Evolutionary conservation across 176 grass and related monocot genomes (phyloP), one percentile per base, ranked within the genome.

Genomic region (Poa pratensis): DNA sequence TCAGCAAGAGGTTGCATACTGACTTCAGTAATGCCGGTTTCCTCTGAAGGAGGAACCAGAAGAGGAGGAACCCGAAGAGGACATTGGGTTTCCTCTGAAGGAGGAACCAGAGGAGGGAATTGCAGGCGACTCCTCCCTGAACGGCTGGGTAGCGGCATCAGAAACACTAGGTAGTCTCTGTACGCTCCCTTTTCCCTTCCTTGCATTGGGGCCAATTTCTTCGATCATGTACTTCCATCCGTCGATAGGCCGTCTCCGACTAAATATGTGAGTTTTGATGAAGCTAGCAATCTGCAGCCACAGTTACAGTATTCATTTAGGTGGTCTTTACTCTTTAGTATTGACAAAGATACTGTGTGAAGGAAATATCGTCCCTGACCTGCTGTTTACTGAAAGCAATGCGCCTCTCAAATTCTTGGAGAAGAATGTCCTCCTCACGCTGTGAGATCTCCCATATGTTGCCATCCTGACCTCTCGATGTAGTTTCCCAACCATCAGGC

Each of bases 141-240:
- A 94, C 7, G 91, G 91, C 48, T 93, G 88, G 8, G 78, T 95
- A 18, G 91, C 78, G 15, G 96, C 83, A 78, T 95, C 93, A 23
- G 83, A 69, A 28, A 95, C 79, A 35, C 91, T 90, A 0, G 93
- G 93, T 66, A 98, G 60, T 63, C 93, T 89, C 39, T 91, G 84
- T 39, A 92, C 91, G n/a, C 89, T 93, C 60, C 95, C 95, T 68
- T 98, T 98, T 35, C 84, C 87, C 86, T 88, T 95, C 76, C 93
- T 90, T 71, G 96, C 91, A 20, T 95, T 95, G 28, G 93, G 96
- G 3, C 96, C 96, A 27, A 98, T 98, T 81, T 95, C 88, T 82
- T 95, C 91, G 10, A 95, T 95, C 91, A 98, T 92, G 89, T 92
- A 98, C 71, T 95, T 98, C 96, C 96, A 94, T 18, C 89, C 96